Evolutionary conservation across 352 stramenopile species (phyloP).

Genomic region (Sclerospora graminicola): DNA sequence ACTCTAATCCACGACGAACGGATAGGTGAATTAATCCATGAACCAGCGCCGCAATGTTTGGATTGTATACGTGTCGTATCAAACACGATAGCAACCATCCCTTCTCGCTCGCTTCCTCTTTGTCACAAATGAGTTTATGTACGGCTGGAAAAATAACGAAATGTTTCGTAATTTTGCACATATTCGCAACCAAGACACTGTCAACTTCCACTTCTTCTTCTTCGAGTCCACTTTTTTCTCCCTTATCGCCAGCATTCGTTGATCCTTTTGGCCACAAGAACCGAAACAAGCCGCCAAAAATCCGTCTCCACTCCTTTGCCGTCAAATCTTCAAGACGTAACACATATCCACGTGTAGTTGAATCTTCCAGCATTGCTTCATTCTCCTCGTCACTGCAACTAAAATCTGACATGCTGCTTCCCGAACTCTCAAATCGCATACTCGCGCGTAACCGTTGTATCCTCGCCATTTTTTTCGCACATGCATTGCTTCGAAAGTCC

Average conservation of each 20-base stretch:
- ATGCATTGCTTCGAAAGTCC: slow-evolving; percentile 25
- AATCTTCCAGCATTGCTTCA: slow-evolving; percentile 16
- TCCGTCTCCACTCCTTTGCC: slow-evolving; percentile 49
- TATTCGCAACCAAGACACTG: slow-evolving; percentile 47
- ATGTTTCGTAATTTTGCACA: slow-evolving; percentile 64
- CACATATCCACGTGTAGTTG: slow-evolving; percentile 46
- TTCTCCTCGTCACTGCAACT: slow-evolving; percentile 17
- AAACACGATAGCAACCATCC: slow-evolving; percentile 42
- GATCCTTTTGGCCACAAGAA: slow-evolving; percentile 30
- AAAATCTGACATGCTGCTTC: slow-evolving; percentile 33
- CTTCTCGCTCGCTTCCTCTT: slow-evolving; percentile 19
- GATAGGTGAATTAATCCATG: slow-evolving; percentile 61
- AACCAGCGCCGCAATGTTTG: slow-evolving; percentile 45
- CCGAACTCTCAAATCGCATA: slow-evolving; percentile 35
- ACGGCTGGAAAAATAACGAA: slow-evolving; percentile 57
- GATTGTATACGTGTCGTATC: slow-evolving; percentile 45
- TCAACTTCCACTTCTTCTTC: slow-evolving; percentile 37
- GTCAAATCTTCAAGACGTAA: slow-evolving; percentile 58
- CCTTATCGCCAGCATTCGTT: slow-evolving; percentile 3
- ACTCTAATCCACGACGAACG: slow-evolving; percentile 28
- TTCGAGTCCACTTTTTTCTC: background rate
- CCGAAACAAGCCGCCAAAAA: slow-evolving; percentile 52
- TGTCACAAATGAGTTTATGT: slow-evolving; percentile 37
- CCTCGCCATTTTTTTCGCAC: slow-evolving; percentile 26
- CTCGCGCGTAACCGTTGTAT: slow-evolving; percentile 26